A percentile compares a stretch with the other conserved stretches of the same genome.
Conservation (phyloP, 2,329 filamentous ascomycete genomes). For the Neonectria neomacrospora region DNA sequence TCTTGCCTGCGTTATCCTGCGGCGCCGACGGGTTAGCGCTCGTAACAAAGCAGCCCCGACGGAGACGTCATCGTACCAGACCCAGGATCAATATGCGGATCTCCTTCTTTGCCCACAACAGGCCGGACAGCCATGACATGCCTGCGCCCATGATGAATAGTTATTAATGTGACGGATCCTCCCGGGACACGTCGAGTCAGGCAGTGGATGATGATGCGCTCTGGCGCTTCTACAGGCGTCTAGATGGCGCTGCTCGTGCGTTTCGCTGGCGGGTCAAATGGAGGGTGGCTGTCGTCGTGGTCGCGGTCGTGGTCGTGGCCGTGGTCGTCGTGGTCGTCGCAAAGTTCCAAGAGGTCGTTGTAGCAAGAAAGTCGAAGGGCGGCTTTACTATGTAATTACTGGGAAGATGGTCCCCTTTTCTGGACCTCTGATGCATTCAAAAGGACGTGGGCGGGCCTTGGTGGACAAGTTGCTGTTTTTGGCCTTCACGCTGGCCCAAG, state of each 20-base stretch:
- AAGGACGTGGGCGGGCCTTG: constrained; percentile 36
- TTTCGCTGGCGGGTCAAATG: constrained; percentile 15
- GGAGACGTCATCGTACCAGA: constrained; percentile 69
- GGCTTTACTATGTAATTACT: constrained; percentile 34
- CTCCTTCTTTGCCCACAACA: constrained; percentile 95
- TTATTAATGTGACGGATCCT: constrained; percentile 28
- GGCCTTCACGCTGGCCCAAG: constrained; percentile 44
- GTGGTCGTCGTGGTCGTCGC: constrained; percentile 27
- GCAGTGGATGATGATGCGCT: constrained; percentile 18
- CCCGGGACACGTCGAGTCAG: constrained; percentile 19
- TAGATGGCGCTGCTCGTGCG: constrained; percentile 10
- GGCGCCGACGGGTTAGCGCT: constrained; percentile 29
- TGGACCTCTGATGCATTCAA: constrained; percentile 42
- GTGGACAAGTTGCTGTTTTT: constrained; percentile 45
- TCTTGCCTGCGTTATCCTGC: constrained; percentile 98
- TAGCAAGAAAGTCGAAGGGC: constrained; percentile 31
- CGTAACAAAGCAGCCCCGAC: constrained; percentile 28
- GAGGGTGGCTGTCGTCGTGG: not conserved
- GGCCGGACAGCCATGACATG: constrained; percentile 75
- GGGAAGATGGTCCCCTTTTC: constrained; percentile 47
- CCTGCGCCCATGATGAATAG: constrained; percentile 68
- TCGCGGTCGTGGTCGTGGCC: constrained; percentile 28
- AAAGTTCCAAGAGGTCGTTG: constrained; percentile 28
- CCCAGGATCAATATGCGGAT: constrained; percentile 95
- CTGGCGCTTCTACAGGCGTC: constrained; percentile 1